Evolutionary conservation across 2,329 filamentous ascomycete species (phyloP), one percentile per base, ranked within the genome.

Genomic region (Alternaria sp.): DNA sequence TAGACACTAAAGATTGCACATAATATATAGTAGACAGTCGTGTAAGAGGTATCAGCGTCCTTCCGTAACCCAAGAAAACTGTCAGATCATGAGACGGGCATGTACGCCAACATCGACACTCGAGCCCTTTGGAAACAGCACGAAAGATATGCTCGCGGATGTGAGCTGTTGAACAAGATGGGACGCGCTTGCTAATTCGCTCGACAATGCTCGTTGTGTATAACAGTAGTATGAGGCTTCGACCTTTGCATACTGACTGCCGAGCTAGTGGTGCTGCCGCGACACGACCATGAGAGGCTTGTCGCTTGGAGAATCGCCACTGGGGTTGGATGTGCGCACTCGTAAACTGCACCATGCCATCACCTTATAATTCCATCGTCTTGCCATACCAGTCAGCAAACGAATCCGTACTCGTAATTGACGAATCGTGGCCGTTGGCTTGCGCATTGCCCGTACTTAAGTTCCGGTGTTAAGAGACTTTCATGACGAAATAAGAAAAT

Each of bases 321-420:
- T 44, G 14, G 57, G n/a, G 9, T 32, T 43, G 51, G 51, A 52
- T 18, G 43, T 51, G 46, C 47, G 57, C 28, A 34, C n/a, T 26
- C 36, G 41, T 28, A 20, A 56, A 36, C 26, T 22, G 53, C 48
- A 41, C 54, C 58, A 26, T 57, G 34, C 47, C 39, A 18, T 51
- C 42, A 47, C 47, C 42, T 36, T 61, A 64, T 5, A 67, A 49
- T 51, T 49, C 61, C 41, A 47, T 57, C 53, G 52, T 63, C 59
- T 69, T 68, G 58, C 64, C 58, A 63, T 76, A 74, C 73, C 72
- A 76, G 41, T 69, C 67, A 59, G 61, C 66, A 54, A 70, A 76
- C 60, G 74, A 73, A 43, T 61, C 59, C 52, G 66, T 65, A 32
- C 59, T 70, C 60, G 65, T 61, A n/a, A 39, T 46, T 38, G 63